Evolutionary conservation across 2,329 filamentous ascomycete genomes (phyloP).

Genomic region (Fragosphaeria purpurea): DNA sequence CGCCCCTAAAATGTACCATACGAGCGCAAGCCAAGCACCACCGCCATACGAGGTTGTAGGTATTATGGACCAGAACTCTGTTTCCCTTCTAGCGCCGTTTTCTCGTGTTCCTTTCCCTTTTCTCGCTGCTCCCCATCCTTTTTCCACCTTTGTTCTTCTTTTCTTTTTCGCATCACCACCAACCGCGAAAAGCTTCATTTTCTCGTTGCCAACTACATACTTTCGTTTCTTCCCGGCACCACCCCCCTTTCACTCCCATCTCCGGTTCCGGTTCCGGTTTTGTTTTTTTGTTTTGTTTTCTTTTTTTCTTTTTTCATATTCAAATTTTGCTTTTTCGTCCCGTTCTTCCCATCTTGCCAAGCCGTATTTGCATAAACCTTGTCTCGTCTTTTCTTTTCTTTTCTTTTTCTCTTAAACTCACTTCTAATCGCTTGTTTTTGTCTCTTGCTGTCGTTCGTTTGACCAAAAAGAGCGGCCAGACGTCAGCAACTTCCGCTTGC

Average conservation of each 20-base stretch:
- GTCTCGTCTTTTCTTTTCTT: slow-evolving; percentile 1
- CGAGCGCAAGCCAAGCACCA: no score
- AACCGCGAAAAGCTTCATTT: background rate
- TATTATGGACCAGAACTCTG: no score
- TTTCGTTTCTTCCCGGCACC: no score
- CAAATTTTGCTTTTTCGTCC: background rate
- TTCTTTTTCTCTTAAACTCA: background rate
- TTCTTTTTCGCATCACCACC: no score
- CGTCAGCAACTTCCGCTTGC: no score
- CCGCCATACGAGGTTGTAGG: no score
- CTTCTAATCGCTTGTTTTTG: background rate
- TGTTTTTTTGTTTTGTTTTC: background rate
- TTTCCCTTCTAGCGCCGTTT: no score
- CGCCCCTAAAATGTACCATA: no score
- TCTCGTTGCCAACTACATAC: background rate
- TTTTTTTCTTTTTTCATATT: background rate
- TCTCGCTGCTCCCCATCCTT: no score
- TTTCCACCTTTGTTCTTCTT: no score
- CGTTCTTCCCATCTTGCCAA: background rate
- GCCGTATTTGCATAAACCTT: background rate
- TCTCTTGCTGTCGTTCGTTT: background rate
- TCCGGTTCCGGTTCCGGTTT: background rate
- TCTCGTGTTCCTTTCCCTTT: no score
- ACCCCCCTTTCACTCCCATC: background rate
- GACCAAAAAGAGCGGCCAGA: no score